Conservation (phyloP, 2,329 filamentous ascomycete genomes). For the Trichoderma sp. region DNA sequence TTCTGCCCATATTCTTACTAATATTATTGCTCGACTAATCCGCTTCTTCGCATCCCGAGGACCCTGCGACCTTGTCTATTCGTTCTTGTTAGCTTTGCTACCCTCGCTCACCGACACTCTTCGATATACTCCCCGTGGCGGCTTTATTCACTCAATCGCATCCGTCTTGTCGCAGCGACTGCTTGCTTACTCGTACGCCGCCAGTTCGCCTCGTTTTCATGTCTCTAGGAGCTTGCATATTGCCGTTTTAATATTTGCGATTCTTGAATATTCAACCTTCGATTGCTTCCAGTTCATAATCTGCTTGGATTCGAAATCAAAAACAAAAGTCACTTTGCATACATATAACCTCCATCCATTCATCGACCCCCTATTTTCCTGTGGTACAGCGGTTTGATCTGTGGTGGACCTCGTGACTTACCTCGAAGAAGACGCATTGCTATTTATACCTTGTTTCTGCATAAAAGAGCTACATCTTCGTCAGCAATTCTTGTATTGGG, state of each 20-base stretch:
- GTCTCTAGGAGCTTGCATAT: constrained; percentile 9
- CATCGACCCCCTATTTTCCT: not conserved
- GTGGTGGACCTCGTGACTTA: not conserved
- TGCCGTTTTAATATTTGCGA: constrained; percentile 14
- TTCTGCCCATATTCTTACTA: constrained; percentile 33
- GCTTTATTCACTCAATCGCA: constrained; percentile 5
- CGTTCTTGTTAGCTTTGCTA: constrained; percentile 11
- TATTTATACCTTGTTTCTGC: not conserved
- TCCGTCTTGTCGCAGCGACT: constrained; percentile 8
- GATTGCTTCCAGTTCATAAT: constrained; percentile 11
- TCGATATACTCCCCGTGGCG: constrained; percentile 12
- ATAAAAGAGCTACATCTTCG: not conserved
- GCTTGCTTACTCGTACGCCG: constrained; percentile 12
- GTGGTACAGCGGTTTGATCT: not conserved
- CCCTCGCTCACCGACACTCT: constrained; percentile 20
- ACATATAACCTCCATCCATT: constrained; percentile 12
- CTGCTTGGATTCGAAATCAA: not conserved
- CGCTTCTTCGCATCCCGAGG: constrained; percentile 12
- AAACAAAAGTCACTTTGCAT: constrained; percentile 20
- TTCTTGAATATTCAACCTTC: not conserved
- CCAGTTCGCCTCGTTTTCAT: not conserved
- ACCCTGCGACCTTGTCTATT: constrained; percentile 18
- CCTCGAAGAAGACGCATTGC: not conserved
- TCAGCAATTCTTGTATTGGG: not conserved
- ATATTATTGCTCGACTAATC: constrained; percentile 31